Conservation (phyloP, 2,329 filamentous ascomycete species). For the Fusarium bactridioides region DNA sequence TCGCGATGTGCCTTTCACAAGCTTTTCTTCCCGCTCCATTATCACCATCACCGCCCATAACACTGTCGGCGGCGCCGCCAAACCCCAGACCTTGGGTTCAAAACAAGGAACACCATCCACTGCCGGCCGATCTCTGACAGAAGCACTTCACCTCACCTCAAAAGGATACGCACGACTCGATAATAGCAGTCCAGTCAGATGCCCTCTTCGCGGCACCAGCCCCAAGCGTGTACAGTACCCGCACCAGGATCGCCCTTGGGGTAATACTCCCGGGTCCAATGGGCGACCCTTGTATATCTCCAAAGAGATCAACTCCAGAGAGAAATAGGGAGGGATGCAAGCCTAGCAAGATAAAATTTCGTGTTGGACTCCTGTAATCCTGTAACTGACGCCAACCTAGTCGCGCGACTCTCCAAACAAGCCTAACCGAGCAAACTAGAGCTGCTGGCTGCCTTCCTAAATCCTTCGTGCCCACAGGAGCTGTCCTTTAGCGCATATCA, state of each 20-base stretch:
- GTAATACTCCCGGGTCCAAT: slow-evolving; percentile 24
- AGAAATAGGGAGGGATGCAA: background rate
- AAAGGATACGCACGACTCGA: background rate
- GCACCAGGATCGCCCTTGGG: slow-evolving; percentile 28
- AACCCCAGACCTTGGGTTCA: background rate
- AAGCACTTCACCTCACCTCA: background rate
- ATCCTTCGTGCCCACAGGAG: slow-evolving; percentile 20
- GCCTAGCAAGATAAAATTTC: slow-evolving; percentile 3
- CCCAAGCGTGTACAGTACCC: slow-evolving; percentile 29
- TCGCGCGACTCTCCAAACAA: slow-evolving; percentile 32
- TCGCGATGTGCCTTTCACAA: slow-evolving; percentile 4
- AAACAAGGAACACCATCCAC: slow-evolving; percentile 18
- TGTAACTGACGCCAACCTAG: slow-evolving; percentile 35
- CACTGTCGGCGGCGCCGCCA: background rate
- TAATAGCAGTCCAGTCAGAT: slow-evolving; percentile 8
- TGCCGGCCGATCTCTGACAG: background rate
- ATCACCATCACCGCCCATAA: slow-evolving; percentile 4
- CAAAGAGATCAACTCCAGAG: slow-evolving; percentile 10
- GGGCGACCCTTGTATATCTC: slow-evolving; percentile 15
- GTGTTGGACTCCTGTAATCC: slow-evolving; percentile 28
- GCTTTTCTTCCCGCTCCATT: slow-evolving; percentile 9
- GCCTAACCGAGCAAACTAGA: slow-evolving; percentile 10
- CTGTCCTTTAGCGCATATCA: slow-evolving; percentile 27
- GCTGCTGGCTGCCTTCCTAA: slow-evolving; percentile 1
- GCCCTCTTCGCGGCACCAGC: slow-evolving; percentile 4